Evolutionary conservation across 2,329 filamentous ascomycete genomes (phyloP), one percentile per base, ranked within the genome.

Genomic region (Aureobasidium lini): DNA sequence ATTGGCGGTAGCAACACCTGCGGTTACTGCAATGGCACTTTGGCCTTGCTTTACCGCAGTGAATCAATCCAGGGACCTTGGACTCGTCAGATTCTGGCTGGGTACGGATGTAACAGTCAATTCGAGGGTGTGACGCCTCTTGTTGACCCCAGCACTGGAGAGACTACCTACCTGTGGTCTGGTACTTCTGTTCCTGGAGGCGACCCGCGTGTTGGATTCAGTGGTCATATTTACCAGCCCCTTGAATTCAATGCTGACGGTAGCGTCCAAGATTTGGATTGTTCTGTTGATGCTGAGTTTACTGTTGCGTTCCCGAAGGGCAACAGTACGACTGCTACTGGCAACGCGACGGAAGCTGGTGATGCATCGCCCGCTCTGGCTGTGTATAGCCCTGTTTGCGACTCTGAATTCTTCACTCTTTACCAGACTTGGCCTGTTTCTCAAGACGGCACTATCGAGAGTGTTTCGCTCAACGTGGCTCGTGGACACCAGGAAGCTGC

Each of bases 171-270:
- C 53, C 60, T 66, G 2, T 66, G 65, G 64, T 63, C 65, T 57
- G 63, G 62, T 16, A 66, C 66, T 5, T 57, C 53, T 6, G 64
- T 66, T 0, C 64, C 64, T 9, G 64, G 64, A 15, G 65, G 65
- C 4, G 65, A 64, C 10, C 61, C 62, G 7, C 56, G 64, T 7
- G 60, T 60, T 16, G 66, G 64, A 1, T 66, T 61, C 11, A 57
- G 63, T 2, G 65, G 66, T 8, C 66, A 67, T 36, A 65, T 64
- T 11, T 67, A 66, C 46, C 66, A 67, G 57, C 64, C 65, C 2
- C 49, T 67, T 10, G 29, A 29, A 6, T 67, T 67, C 49, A 59
- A 60, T n/a, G 15, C 42, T 0, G 63, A 67, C 46, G 65, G 66
- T 4, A 61, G 48, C 16, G 65, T 61, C 2, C 18, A 63, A 39